These are phyloP conservation scores for Heterobasidion parviporum DNA, from an alignment of 1,284 basidiomycete species.

Conservation along the genomic window DNA sequence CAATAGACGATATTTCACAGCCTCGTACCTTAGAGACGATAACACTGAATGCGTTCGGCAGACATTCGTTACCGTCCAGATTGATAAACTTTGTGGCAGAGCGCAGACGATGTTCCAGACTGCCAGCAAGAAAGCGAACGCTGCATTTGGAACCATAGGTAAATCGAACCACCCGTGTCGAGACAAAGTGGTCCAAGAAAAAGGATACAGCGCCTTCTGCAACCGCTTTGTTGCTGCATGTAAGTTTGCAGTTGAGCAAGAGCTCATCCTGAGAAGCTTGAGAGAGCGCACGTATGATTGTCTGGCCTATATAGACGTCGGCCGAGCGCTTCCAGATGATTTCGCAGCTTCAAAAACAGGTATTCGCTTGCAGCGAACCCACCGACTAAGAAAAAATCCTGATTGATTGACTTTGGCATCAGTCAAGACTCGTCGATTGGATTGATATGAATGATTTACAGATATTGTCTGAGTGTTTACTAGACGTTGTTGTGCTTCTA, in stretches of 20 bases:
- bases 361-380: conserved; percentile 46
- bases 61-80: neutral
- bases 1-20: neutral
- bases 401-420: conserved; percentile 15
- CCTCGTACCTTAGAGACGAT: neutral
- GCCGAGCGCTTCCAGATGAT: conserved; percentile 19
- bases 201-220: conserved; percentile 48
- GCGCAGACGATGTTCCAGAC: neutral
- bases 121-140: neutral
- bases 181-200: conserved; percentile 40
- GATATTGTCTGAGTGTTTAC: neutral
- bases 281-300: neutral
- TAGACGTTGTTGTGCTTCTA: neutral
- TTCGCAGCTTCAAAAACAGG: conserved; percentile 30
- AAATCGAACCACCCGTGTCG: conserved; percentile 33
- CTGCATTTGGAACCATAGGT: neutral
- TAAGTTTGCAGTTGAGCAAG: neutral
- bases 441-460: neutral
- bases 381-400: conserved; percentile 32
- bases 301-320: conserved; percentile 9
- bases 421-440: neutral
- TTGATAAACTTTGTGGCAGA: neutral
- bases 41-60: neutral
- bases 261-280: neutral
- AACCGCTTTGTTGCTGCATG: conserved; percentile 44